These are phyloP conservation scores for Leccinum subspadiceum DNA, from an alignment of 1,284 basidiomycete genomes.

Conservation along the genomic window DNA sequence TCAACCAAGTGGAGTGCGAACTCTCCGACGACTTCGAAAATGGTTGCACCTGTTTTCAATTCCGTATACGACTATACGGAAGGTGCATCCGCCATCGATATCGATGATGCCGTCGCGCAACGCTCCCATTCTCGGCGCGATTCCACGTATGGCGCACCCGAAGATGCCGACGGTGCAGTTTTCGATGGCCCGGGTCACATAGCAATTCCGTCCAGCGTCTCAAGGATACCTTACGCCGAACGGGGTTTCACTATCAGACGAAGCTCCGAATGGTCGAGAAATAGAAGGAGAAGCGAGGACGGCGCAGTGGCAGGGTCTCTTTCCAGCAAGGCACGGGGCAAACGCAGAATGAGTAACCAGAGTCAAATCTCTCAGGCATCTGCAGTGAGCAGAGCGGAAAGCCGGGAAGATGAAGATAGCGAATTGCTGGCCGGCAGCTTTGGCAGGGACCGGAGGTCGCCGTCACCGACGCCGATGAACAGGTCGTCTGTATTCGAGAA, in stretches of 20 bases:
- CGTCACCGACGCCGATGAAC: constrained; percentile 41
- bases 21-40: constrained; percentile 1
- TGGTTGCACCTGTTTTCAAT: constrained; percentile 12
- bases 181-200: constrained; percentile 75
- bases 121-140: constrained; percentile 55
- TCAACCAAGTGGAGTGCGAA: background rate
- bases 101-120: constrained; percentile 53
- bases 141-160: constrained; percentile 52
- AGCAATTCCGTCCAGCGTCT: constrained; percentile 72
- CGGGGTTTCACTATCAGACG: constrained; percentile 41
- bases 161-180: constrained; percentile 52
- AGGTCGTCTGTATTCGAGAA: constrained; percentile 63
- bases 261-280: constrained; percentile 55
- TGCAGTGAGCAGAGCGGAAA: constrained; percentile 23
- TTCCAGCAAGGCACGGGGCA: constrained; percentile 31
- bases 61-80: constrained; percentile 71
- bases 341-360: constrained; percentile 47
- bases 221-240: constrained; percentile 69
- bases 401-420: constrained; percentile 27
- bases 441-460: constrained; percentile 30
- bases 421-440: constrained; percentile 23
- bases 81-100: constrained; percentile 75
- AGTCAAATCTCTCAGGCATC: constrained; percentile 43
- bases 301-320: constrained; percentile 25
- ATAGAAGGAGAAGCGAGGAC: constrained; percentile 54